Conservation (phyloP, 495 filamentous ascomycete species). For the Lophium mytilinum region DNA sequence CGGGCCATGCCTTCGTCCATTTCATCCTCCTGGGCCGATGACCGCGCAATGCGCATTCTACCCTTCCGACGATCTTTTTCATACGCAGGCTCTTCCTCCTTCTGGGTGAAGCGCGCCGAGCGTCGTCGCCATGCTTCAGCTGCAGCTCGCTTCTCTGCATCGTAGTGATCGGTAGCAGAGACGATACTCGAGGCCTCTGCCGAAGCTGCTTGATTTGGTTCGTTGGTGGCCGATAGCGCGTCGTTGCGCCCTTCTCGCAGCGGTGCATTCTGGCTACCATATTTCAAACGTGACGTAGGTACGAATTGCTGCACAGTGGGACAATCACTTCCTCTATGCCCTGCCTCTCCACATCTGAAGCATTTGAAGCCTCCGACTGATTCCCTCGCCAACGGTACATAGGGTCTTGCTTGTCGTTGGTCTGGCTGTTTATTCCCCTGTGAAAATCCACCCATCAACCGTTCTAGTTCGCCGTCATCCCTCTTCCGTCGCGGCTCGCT, state of each 20-base stretch:
- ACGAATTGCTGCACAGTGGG: background rate
- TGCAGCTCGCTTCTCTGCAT: constrained; percentile 8
- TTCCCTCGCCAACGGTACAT: background rate
- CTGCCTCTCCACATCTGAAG: constrained; percentile 15
- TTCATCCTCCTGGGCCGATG: constrained; percentile 15
- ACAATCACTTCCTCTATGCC: constrained; percentile 12
- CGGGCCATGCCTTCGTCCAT: constrained; percentile 4
- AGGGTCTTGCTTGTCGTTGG: background rate
- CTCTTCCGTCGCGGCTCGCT: no score
- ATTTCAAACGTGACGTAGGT: no score
- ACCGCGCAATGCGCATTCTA: background rate
- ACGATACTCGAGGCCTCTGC: background rate
- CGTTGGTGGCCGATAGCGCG: background rate
- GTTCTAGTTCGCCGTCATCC: no score
- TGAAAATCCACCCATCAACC: no score
- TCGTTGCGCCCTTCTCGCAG: background rate
- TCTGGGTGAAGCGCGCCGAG: background rate
- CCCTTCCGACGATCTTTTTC: background rate
- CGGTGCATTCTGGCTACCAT: background rate
- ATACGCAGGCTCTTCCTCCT: background rate
- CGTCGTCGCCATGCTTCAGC: background rate
- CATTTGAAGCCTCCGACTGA: background rate
- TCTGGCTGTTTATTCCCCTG: no score
- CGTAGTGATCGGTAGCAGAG: background rate
- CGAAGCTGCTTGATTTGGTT: background rate